Percentiles rank a stretch among this genome's conserved stretches.
Evolutionary conservation across 257 asterid genomes (phyloP).

Genomic region (Salvia hispanica): DNA sequence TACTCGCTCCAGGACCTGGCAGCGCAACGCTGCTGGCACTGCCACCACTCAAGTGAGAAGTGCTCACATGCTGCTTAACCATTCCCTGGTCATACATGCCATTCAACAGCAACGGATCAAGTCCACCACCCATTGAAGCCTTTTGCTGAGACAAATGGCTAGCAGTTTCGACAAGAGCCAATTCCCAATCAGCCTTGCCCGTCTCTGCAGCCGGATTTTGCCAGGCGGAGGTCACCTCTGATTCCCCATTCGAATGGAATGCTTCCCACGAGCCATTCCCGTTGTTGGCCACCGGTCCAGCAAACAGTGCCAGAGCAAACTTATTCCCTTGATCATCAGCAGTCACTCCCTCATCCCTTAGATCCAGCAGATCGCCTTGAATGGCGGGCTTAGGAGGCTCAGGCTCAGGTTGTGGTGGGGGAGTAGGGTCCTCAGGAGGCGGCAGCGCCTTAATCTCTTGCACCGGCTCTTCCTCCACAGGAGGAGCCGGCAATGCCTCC

Average conservation of each 20-base stretch:
- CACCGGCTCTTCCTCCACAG: constrained; percentile 50
- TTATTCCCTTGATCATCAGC: constrained; percentile 85
- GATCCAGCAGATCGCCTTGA: constrained; percentile 64
- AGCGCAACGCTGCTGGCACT: constrained; percentile 81
- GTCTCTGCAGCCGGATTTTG: constrained; percentile 84
- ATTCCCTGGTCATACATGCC: constrained; percentile 88
- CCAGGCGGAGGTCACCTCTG: constrained; percentile 79
- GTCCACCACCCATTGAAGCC: constrained; percentile 77
- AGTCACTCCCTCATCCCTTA: constrained; percentile 72
- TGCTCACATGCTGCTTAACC: constrained; percentile 66
- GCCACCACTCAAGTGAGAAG: constrained; percentile 57
- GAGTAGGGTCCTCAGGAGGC: constrained; percentile 60
- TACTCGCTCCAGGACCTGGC: constrained; percentile 58
- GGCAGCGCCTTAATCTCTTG: constrained; percentile 80
- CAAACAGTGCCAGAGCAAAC: constrained; percentile 76
- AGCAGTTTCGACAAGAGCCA: constrained; percentile 77
- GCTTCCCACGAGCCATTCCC: constrained; percentile 79
- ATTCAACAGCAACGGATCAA: constrained; percentile 70
- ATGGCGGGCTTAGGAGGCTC: constrained; percentile 48
- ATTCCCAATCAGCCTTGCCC: constrained; percentile 87
- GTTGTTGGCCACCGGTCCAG: constrained; percentile 53
- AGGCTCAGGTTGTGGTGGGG: constrained; percentile 66
- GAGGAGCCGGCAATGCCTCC: constrained; percentile 43
- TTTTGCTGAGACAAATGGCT: constrained; percentile 71
- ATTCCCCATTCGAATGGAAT: constrained; percentile 50